Conservation (phyloP, 1,139 yeast genomes). For the Suzukiozyma palmioleophila region DNA sequence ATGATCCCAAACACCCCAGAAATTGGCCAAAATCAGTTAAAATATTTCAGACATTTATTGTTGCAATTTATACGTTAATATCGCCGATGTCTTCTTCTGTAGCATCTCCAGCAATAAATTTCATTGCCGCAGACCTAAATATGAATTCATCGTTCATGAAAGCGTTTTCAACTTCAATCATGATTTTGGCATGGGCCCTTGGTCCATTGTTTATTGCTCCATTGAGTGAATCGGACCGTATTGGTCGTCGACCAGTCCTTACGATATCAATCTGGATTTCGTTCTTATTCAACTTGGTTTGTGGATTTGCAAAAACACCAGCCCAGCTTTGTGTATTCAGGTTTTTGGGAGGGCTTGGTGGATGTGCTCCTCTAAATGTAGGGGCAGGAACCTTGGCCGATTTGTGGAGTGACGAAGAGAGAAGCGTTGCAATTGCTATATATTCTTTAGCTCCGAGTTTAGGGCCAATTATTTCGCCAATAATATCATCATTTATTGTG, state of each 20-base stretch:
- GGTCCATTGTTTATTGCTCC: conserved; percentile 62
- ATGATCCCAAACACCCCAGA: conserved; percentile 58
- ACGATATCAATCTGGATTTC: conserved; percentile 48
- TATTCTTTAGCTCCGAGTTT: conserved; percentile 29
- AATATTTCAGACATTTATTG: conserved; percentile 42
- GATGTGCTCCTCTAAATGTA: conserved; percentile 31
- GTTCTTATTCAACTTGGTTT: conserved; percentile 52
- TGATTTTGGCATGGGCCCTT: conserved; percentile 60
- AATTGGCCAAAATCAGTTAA: conserved; percentile 49
- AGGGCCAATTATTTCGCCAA: conserved; percentile 32
- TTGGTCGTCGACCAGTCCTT: conserved; percentile 51
- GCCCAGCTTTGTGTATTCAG: conserved; percentile 52
- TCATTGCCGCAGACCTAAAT: conserved; percentile 39
- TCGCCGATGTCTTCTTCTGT: conserved; percentile 60
- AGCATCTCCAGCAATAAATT: conserved; percentile 52
- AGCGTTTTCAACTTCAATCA: conserved; percentile 52
- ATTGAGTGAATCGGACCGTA: conserved; percentile 47
- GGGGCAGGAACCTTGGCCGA: conserved; percentile 22
- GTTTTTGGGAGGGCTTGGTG: conserved; percentile 30
- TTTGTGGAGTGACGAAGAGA: conserved; percentile 17
- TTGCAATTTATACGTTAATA: conserved; percentile 48
- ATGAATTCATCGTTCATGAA: conserved; percentile 34
- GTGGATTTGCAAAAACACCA: conserved; percentile 50
- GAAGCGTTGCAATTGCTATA: conserved; percentile 19
- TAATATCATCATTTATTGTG: conserved; percentile 27